Percentiles rank a stretch among this genome's conserved stretches.
Evolutionary conservation across 108 stramenopile genomes (phyloP).

Genomic region (Cyclotella kingstonii): DNA sequence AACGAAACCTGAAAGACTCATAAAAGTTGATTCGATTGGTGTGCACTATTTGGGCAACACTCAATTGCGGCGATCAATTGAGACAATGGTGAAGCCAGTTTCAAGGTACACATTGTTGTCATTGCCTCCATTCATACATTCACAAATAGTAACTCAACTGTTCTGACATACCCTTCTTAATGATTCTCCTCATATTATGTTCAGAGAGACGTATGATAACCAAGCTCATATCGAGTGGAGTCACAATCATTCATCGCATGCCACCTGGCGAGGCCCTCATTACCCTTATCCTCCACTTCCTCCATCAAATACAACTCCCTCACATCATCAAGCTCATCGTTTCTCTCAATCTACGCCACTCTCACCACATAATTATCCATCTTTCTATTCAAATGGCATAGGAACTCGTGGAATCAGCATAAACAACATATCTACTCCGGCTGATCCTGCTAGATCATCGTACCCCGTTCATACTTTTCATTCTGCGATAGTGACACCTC

Average conservation of each 20-base stretch:
- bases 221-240: not conserved
- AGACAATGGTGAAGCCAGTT: slow-evolving; percentile 2
- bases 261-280: slow-evolving; percentile 12
- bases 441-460: not conserved
- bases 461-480: not conserved
- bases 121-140: too few relatives aligned
- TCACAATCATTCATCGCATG: slow-evolving; percentile 2
- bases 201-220: slow-evolving; percentile 6
- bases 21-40: too few relatives aligned
- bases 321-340: slow-evolving; percentile 5
- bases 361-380: slow-evolving; percentile 1
- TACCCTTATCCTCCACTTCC: slow-evolving; percentile 12
- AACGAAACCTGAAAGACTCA: too few relatives aligned
- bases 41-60: too few relatives aligned
- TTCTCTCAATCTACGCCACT: slow-evolving; percentile 3
- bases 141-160: too few relatives aligned
- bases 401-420: not conserved
- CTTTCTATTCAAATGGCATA: not conserved
- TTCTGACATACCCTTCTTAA: too few relatives aligned
- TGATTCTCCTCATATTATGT: too few relatives aligned
- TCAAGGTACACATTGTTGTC: not conserved
- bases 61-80: too few relatives aligned
- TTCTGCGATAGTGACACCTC: slow-evolving; percentile 1
- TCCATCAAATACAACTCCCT: slow-evolving; percentile 2
- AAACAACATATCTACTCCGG: not conserved